Evolutionary conservation across 495 filamentous ascomycete species (phyloP).

Genomic region (Trichoderma gamsii): DNA sequence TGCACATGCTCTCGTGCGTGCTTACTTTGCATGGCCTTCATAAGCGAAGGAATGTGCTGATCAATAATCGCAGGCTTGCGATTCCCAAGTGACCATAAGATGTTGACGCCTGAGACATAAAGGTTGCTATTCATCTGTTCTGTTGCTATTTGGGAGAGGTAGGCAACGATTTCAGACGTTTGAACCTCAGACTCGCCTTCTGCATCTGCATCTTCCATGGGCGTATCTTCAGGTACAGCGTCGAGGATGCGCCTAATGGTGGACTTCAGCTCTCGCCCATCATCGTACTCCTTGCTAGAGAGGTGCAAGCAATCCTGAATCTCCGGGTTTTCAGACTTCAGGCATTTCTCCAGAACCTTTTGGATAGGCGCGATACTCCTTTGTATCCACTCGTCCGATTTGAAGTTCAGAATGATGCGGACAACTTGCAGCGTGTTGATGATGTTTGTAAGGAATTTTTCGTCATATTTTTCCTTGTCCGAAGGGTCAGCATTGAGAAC

Average conservation of each 20-base stretch:
- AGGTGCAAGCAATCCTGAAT: slow-evolving; percentile 86
- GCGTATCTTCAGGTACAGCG: slow-evolving; percentile 80
- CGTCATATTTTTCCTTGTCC: slow-evolving; percentile 80
- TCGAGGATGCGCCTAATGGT: slow-evolving; percentile 77
- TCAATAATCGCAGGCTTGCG: slow-evolving; percentile 81
- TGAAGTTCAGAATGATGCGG: slow-evolving; percentile 76
- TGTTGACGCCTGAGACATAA: slow-evolving; percentile 80
- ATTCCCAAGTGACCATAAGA: slow-evolving; percentile 83
- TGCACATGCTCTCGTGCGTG: slow-evolving; percentile 90
- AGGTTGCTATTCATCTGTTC: slow-evolving; percentile 73
- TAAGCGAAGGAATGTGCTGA: slow-evolving; percentile 74
- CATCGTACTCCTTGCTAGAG: slow-evolving; percentile 58
- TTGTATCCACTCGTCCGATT: slow-evolving; percentile 83
- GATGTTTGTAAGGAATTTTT: slow-evolving; percentile 71
- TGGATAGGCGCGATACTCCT: slow-evolving; percentile 69
- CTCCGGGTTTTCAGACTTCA: slow-evolving; percentile 81
- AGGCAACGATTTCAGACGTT: slow-evolving; percentile 73
- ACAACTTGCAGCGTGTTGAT: slow-evolving; percentile 90
- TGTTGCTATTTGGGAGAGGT: slow-evolving; percentile 72
- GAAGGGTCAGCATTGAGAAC: slow-evolving; percentile 74
- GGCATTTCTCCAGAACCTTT: slow-evolving; percentile 81
- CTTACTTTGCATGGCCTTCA: slow-evolving; percentile 91
- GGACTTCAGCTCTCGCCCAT: slow-evolving; percentile 54
- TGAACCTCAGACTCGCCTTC: slow-evolving; percentile 67
- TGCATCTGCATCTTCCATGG: slow-evolving; percentile 84